These are phyloP conservation scores for Argentina anserina DNA, from an alignment of 306 rosid genomes.

Conservation along the genomic window DNA sequence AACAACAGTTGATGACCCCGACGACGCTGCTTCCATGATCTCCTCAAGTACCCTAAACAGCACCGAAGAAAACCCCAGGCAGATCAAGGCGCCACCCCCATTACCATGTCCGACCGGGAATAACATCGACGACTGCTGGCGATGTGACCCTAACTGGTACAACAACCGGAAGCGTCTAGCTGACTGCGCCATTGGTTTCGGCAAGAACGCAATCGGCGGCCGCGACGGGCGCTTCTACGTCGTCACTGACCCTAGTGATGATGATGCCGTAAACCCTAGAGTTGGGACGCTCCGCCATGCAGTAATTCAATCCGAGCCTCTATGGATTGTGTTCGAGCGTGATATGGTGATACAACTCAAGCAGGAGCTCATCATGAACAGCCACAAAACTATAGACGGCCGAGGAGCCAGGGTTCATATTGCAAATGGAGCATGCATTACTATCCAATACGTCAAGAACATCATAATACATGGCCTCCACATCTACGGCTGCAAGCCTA, in stretches of 20 bases:
- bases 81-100: background rate
- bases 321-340: background rate
- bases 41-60: background rate
- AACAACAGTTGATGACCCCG: background rate
- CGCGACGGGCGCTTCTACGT: background rate
- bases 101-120: background rate
- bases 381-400: background rate
- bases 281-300: background rate
- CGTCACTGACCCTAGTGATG: background rate
- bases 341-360: background rate
- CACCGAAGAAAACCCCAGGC: background rate
- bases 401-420: background rate
- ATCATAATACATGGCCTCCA: background rate
- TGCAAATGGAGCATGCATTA: background rate
- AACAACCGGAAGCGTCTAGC: background rate
- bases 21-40: background rate
- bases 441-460: background rate
- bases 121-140: background rate
- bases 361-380: background rate
- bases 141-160: background rate
- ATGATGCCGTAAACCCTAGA: background rate
- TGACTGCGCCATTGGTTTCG: background rate
- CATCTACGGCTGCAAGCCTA: background rate
- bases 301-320: background rate
- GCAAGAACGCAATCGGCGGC: background rate